Evolutionary conservation across 192 early-diverging fungal species (phyloP), one percentile per base, ranked within the genome.

Genomic region (Rhizoclosmatium globosum): DNA sequence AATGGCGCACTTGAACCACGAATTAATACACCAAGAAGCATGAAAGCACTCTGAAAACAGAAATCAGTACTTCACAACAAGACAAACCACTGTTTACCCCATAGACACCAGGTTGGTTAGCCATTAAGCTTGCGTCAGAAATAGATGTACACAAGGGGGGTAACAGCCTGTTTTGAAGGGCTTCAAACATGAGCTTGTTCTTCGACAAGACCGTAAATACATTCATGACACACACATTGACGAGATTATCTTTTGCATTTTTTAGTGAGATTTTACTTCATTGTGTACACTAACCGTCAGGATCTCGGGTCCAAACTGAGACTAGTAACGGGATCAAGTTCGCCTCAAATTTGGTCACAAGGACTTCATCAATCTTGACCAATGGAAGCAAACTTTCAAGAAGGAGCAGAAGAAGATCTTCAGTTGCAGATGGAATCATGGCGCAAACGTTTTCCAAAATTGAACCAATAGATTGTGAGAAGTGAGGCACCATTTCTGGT

Each of bases 271-370:
- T 69, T 17, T 17, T 1, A 31, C 31, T 31, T 31, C 31, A 31
- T 31, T 31, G 31, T 31, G 31, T 31, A 23, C 7, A 17, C 62
- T 65, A 76, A 89, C 88, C 89, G 17, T 90, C 89, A 9, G 94
- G 92, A 79, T 94, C 87, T 46, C 87, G 88, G 53, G 85, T 87
- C 96, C 95, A 97, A n/a, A 93, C 89, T 15, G 92, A 87, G 73
- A 97, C 78, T 0, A 94, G 82, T 44, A 94, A 83, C 4, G 92
- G 91, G 66, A 91, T 89, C 44, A 98, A 81, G 53, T 88, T 78
- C 11, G 88, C 86, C 76, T 95, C 95, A 68, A 92, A 90, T 57
- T 87, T 87, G 1, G 94, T 93, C 2, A 92, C 91, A n/a, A 90
- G 88, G 38, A 87, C 90, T 38, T 88, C 87, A 72, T 94, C 89